Percentiles rank a stretch among this genome's conserved stretches.
Conservation (phyloP, 495 filamentous ascomycete species). For the Halenospora varia region DNA sequence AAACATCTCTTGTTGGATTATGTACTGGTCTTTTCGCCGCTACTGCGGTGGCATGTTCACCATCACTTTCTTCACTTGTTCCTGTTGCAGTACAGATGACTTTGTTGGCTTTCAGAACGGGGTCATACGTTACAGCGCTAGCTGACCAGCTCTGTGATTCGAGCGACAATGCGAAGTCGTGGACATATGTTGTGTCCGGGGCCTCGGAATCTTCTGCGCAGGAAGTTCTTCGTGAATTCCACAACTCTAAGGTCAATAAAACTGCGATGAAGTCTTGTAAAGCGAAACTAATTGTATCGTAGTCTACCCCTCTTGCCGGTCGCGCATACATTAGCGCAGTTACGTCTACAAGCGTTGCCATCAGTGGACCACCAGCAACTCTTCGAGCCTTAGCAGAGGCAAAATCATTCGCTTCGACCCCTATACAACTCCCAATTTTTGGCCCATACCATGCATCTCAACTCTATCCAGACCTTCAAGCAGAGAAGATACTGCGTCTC, state of each 20-base stretch:
- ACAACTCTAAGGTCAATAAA: constrained; percentile 40
- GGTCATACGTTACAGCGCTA: constrained; percentile 52
- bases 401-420: constrained; percentile 51
- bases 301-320: constrained; percentile 57
- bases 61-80: constrained; percentile 64
- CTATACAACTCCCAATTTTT: constrained; percentile 62
- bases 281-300: constrained; percentile 7
- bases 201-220: constrained; percentile 38
- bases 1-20: constrained; percentile 55
- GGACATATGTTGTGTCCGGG: constrained; percentile 52
- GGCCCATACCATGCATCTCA: constrained; percentile 81
- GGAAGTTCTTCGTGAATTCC: constrained; percentile 45
- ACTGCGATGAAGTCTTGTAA: background rate
- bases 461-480: constrained; percentile 57
- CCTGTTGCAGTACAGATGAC: constrained; percentile 66
- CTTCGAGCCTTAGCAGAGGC: constrained; percentile 54
- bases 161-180: constrained; percentile 45
- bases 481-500: constrained; percentile 54
- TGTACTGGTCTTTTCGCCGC: constrained; percentile 74
- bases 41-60: constrained; percentile 65
- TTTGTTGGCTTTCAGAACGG: constrained; percentile 68
- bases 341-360: constrained; percentile 62
- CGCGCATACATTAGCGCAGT: constrained; percentile 72
- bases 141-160: constrained; percentile 46
- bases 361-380: constrained; percentile 73